phyloP scores from a whole-genome alignment of 2,329 filamentous ascomycete genomes.

The Cytospora piceicola region DNA sequence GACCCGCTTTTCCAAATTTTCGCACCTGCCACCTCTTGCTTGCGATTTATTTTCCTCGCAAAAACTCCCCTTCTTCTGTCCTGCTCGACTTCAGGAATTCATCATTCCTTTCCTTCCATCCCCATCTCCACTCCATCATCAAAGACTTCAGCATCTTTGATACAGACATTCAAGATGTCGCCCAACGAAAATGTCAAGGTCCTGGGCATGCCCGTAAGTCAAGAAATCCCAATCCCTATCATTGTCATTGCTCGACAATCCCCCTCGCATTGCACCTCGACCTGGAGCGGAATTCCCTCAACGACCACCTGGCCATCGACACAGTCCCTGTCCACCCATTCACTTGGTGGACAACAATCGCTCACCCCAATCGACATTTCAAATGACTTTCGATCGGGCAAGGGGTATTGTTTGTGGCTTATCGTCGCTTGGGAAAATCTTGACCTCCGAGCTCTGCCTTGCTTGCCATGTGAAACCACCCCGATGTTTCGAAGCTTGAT shows the following conservation, averaged over 20 bases:
- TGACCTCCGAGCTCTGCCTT: conserved; percentile 5
- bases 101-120: conserved; percentile 45
- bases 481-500: conserved; percentile 7
- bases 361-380: conserved; percentile 17
- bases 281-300: background rate
- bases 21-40: conserved; percentile 46
- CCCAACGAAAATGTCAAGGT: conserved; percentile 59
- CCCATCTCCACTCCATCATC: conserved; percentile 66
- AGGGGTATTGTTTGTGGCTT: conserved; percentile 20
- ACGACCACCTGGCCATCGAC: conserved; percentile 12
- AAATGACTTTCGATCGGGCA: background rate
- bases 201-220: conserved; percentile 70
- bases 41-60: conserved; percentile 6
- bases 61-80: conserved; percentile 30
- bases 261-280: conserved; percentile 5
- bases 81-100: conserved; percentile 35
- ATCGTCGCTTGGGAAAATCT: conserved; percentile 26
- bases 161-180: conserved; percentile 54
- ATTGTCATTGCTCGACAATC: conserved; percentile 16
- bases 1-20: conserved; percentile 47
- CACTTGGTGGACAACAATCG: conserved; percentile 10
- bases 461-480: conserved; percentile 29
- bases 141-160: conserved; percentile 44
- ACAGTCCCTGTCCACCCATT: background rate
- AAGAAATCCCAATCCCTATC: conserved; percentile 17